Base-by-base conservation (phyloP, 2,329 filamentous ascomycete genomes). In the Dactylellina sp. region DNA sequence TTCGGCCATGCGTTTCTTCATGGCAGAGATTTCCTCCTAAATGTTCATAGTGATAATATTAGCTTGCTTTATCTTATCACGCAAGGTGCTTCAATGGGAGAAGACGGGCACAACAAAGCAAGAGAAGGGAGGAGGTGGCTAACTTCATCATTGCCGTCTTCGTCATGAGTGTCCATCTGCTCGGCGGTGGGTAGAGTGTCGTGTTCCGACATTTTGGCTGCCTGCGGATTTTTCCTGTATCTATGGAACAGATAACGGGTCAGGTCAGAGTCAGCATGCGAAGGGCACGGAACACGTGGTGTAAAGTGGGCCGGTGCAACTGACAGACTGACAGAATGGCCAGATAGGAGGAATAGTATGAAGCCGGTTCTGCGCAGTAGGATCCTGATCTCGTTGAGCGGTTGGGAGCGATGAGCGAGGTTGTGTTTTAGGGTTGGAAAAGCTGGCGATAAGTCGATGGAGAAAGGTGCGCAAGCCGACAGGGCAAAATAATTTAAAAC, bases 1-100 rank as follows among this genome's bases (percentile, higher is more conserved):
- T 83, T 95, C 91, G 76, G 90, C 91, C 76, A 95, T 91, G 78
- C 91, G 87, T 79, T 87, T 87, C 85, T 94, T 95, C 91, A 95
- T 95, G 70, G 90, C 91, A 75, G 88, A 88, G 79, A 95, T 94
- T 82, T 95, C 91, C 85, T 94, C 86, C 86, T 88, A 72, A 62
- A 65, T 70, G 14, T 2, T 14, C n/a, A n/a, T 20, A 2, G 7
- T 2, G 5, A 20, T 59, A 9, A 24, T 24, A 11, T 22, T 7
- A 24, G 37, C 37, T 9, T 18, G 32, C 32, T 6, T 12, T 6
- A 6, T 6, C 6, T 6, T 35, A 6, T 6, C 6, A 35, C 12
- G 12, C 32, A 35, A 35, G 32, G 32, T 6, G 12, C 32, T 40
- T 16, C n/a, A 12, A 40, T 14, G 4, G 11, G n/a, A 40, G 37